Evolutionary conservation across 768 basidiomycete genomes (phyloP).

Genomic region (Lentinula detonsa): DNA sequence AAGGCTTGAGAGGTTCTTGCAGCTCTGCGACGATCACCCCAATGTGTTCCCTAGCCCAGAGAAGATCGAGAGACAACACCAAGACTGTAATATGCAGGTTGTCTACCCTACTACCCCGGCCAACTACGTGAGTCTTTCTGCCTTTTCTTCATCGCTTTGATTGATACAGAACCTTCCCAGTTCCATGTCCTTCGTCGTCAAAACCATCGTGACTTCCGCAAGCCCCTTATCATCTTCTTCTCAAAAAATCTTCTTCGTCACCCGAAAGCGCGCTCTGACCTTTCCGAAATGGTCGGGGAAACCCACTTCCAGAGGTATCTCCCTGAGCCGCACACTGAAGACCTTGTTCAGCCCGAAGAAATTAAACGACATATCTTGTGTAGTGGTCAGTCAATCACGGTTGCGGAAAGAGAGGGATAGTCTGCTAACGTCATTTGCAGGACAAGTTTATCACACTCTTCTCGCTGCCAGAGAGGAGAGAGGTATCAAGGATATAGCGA

Average conservation of each 20-base stretch:
- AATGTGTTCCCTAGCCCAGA: constrained; percentile 81
- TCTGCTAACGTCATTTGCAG: constrained; percentile 25
- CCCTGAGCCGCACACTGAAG: constrained; percentile 72
- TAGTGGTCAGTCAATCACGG: constrained; percentile 40
- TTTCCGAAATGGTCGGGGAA: constrained; percentile 86
- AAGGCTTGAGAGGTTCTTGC: constrained; percentile 92
- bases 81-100: constrained; percentile 99
- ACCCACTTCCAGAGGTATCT: constrained; percentile 92
- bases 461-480: constrained; percentile 86
- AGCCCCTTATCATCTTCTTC: constrained; percentile 95
- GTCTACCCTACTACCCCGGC: constrained; percentile 96
- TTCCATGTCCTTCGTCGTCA: constrained; percentile 98
- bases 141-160: neutral
- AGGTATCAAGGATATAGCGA: constrained; percentile 89
- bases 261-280: constrained; percentile 80
- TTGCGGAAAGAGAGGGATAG: neutral
- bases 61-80: constrained; percentile 92
- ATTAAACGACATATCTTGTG: constrained; percentile 92
- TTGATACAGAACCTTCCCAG: constrained; percentile 24
- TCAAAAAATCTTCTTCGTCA: constrained; percentile 95
- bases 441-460: constrained; percentile 92
- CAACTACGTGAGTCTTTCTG: constrained; percentile 62
- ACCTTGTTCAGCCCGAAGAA: constrained; percentile 73
- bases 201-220: constrained; percentile 96
- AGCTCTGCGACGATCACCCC: constrained; percentile 97